A percentile compares a stretch with the other conserved stretches of the same genome.
phyloP scores from a whole-genome alignment of 306 rosid genomes.

The Cicer judaicum region DNA sequence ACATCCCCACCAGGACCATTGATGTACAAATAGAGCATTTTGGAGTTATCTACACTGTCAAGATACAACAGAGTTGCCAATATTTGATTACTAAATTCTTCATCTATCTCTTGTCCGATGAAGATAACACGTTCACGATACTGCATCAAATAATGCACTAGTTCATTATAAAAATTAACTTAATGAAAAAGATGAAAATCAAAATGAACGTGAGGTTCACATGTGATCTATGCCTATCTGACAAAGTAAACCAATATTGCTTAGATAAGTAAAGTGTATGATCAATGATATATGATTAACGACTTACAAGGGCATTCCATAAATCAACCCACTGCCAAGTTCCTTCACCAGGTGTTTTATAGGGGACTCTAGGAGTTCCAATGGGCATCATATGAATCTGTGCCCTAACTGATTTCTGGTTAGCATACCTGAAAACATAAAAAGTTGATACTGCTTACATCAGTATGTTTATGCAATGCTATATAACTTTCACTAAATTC shows the following conservation, averaged over 20 bases:
- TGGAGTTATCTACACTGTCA: slow-evolving; percentile 70
- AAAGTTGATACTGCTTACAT: slow-evolving; percentile 34
- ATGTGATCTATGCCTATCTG: slow-evolving; percentile 4
- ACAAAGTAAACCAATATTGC: slow-evolving; percentile 28
- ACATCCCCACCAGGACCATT: slow-evolving; percentile 99
- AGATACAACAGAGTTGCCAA: slow-evolving; percentile 94
- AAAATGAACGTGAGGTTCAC: slow-evolving; percentile 34
- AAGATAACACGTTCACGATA: slow-evolving; percentile 91
- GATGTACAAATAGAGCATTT: slow-evolving; percentile 77
- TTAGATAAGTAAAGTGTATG: slow-evolving; percentile 1
- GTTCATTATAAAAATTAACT: slow-evolving; percentile 41
- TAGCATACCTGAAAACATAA: slow-evolving; percentile 56
- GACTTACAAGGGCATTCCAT: slow-evolving; percentile 96
- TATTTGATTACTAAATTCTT: slow-evolving; percentile 90
- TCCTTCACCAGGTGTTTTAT: slow-evolving; percentile 89
- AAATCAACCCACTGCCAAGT: slow-evolving; percentile 96
- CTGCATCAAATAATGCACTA: slow-evolving; percentile 59
- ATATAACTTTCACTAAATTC: slow-evolving; percentile 7
- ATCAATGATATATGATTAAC: slow-evolving; percentile 28
- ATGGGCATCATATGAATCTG: slow-evolving; percentile 87
- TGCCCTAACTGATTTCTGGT: slow-evolving; percentile 62
- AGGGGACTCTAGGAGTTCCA: slow-evolving; percentile 90
- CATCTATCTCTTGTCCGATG: slow-evolving; percentile 81
- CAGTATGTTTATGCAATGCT: slow-evolving; percentile 32
- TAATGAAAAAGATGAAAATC: slow-evolving; percentile 20